These are phyloP conservation scores for Meyerozyma sp. DNA, from an alignment of 1,139 yeast genomes.

Conservation along the genomic window DNA sequence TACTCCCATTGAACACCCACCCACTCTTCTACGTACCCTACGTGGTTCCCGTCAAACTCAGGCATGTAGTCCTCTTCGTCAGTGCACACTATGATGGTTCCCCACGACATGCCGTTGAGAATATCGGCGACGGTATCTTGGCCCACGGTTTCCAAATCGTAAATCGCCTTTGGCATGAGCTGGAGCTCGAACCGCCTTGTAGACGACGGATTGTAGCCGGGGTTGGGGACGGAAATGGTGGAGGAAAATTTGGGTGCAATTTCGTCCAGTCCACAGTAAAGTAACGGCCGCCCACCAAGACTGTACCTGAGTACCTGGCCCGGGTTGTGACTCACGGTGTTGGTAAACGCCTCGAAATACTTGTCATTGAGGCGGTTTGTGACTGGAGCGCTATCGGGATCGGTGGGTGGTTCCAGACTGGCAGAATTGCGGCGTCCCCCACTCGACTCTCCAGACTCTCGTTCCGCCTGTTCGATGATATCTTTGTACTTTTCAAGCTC, in stretches of 20 bases:
- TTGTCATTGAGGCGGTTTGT: slow-evolving; percentile 64
- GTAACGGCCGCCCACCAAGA: slow-evolving; percentile 64
- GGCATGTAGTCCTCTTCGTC: slow-evolving; percentile 71
- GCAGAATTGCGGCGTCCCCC: neutral
- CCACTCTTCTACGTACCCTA: slow-evolving; percentile 86
- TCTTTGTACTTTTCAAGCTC: slow-evolving; percentile 43
- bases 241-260: slow-evolving; percentile 39
- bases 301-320: slow-evolving; percentile 83
- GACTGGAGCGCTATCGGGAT: slow-evolving; percentile 37
- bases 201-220: slow-evolving; percentile 59
- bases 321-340: slow-evolving; percentile 73
- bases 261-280: slow-evolving; percentile 62
- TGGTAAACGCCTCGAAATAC: slow-evolving; percentile 73
- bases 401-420: slow-evolving; percentile 9
- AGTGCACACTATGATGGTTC: slow-evolving; percentile 82
- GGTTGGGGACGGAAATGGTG: slow-evolving; percentile 39
- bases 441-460: slow-evolving; percentile 4
- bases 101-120: slow-evolving; percentile 93
- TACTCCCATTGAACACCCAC: slow-evolving; percentile 96
- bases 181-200: slow-evolving; percentile 75
- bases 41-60: slow-evolving; percentile 51
- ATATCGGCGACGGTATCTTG: slow-evolving; percentile 35
- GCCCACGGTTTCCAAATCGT: slow-evolving; percentile 58
- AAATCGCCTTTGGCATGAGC: slow-evolving; percentile 87
- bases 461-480: slow-evolving; percentile 43